phyloP scores from a whole-genome alignment of 1,284 basidiomycete species.

The Ustilago trichophora region DNA sequence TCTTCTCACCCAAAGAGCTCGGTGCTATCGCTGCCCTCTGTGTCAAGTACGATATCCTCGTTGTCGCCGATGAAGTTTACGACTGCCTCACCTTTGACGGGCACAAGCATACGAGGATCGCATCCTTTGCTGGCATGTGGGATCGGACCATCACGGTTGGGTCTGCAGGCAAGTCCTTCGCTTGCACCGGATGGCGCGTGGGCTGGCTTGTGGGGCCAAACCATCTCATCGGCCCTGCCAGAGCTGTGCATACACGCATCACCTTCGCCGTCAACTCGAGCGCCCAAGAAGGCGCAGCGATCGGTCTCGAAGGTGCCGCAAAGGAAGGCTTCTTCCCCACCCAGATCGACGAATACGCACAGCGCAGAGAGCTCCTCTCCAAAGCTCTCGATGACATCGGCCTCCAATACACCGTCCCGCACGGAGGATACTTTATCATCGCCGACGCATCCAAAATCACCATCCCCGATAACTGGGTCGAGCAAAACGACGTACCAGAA shows the following conservation, averaged over 20 bases:
- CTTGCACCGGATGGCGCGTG: conserved; percentile 96
- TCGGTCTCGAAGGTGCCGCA: conserved; percentile 75
- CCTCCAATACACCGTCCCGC: conserved; percentile 74
- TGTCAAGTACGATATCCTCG: conserved; percentile 89
- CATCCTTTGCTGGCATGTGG: conserved; percentile 85
- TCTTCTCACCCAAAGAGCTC: conserved; percentile 85
- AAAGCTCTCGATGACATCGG: conserved; percentile 85
- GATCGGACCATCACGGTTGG: conserved; percentile 86
- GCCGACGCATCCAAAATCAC: conserved; percentile 83
- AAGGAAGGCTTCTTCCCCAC: conserved; percentile 80
- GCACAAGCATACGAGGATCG: conserved; percentile 88
- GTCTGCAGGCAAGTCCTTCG: conserved; percentile 85
- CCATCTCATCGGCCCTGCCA: conserved; percentile 82
- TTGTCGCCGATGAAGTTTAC: conserved; percentile 93
- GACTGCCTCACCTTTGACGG: conserved; percentile 90
- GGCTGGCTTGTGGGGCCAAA: conserved; percentile 92
- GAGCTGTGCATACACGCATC: conserved; percentile 90
- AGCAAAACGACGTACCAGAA: conserved; percentile 80
- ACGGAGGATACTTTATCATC: conserved; percentile 61
- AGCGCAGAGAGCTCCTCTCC: conserved; percentile 78
- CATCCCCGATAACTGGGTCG: conserved; percentile 83
- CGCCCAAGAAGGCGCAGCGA: conserved; percentile 73
- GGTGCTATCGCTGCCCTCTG: conserved; percentile 84
- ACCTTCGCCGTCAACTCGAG: conserved; percentile 94
- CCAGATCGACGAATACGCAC: conserved; percentile 82